Evolutionary conservation across 2,329 filamentous ascomycete species (phyloP).

Genomic region (Microdochium nivale): DNA sequence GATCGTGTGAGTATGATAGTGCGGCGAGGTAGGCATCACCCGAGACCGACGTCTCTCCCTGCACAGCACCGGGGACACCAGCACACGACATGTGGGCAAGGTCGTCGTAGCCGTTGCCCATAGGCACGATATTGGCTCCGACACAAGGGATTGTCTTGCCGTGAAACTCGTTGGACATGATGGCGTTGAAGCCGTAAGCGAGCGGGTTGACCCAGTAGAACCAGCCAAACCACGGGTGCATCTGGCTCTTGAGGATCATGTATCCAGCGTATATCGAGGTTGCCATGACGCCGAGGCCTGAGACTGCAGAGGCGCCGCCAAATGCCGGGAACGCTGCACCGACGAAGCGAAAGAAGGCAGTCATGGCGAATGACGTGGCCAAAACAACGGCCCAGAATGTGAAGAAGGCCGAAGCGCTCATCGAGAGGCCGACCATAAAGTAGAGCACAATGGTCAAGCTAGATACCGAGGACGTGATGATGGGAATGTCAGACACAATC

Average conservation of each 20-base stretch:
- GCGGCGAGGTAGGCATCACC: conserved; percentile 51
- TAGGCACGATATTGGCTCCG: conserved; percentile 39
- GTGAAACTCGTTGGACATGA: conserved; percentile 66
- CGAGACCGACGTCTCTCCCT: conserved; percentile 37
- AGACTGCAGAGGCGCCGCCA: conserved; percentile 50
- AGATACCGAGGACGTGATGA: conserved; percentile 49
- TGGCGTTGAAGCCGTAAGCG: conserved; percentile 59
- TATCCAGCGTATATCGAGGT: conserved; percentile 56
- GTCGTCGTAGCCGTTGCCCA: conserved; percentile 37
- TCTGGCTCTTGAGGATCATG: conserved; percentile 50
- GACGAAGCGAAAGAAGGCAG: conserved; percentile 46
- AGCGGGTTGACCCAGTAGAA: conserved; percentile 59
- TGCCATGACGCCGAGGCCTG: conserved; percentile 39
- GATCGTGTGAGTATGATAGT: conserved; percentile 40
- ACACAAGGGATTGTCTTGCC: conserved; percentile 42
- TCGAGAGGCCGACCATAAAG: conserved; percentile 52
- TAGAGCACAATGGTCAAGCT: conserved; percentile 51
- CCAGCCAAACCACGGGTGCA: conserved; percentile 58
- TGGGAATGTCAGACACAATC: conserved; percentile 43
- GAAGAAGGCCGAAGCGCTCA: conserved; percentile 46
- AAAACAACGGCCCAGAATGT: conserved; percentile 50
- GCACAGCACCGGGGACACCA: conserved; percentile 45
- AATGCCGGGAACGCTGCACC: conserved; percentile 48
- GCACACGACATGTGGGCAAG: conserved; percentile 40
- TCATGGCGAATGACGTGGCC: conserved; percentile 45